Conservation (phyloP, 345 rosid species). For the Salix viminalis region DNA sequence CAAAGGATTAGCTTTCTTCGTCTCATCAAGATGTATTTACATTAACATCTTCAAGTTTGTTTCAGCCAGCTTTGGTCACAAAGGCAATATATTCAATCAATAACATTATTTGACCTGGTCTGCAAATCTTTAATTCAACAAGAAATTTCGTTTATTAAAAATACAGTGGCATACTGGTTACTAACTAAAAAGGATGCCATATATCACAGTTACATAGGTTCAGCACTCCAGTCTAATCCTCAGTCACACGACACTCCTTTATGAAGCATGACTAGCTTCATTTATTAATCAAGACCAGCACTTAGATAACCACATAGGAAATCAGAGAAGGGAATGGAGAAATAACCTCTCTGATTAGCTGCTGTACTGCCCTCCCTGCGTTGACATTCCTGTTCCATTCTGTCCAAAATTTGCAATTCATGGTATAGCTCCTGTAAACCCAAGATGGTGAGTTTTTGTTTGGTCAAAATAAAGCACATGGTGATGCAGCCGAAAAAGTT, state of each 20-base stretch:
- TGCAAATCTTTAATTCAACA: background rate
- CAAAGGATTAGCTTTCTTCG: background rate
- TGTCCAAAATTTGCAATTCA: conserved; percentile 26
- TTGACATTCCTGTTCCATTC: conserved; percentile 20
- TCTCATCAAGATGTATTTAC: background rate
- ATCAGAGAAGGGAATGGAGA: background rate
- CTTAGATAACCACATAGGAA: background rate
- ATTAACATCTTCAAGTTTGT: background rate
- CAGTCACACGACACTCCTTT: background rate
- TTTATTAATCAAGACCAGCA: background rate
- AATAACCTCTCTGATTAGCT: conserved; percentile 14
- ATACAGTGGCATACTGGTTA: background rate
- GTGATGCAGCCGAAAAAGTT: background rate
- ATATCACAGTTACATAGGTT: background rate
- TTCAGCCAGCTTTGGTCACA: background rate
- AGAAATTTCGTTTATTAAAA: background rate
- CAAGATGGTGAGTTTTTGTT: background rate
- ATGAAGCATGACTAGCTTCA: background rate
- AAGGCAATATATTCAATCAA: background rate
- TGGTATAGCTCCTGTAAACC: conserved; percentile 28
- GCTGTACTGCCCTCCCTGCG: background rate
- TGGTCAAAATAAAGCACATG: background rate
- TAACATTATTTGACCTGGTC: background rate
- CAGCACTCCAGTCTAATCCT: background rate
- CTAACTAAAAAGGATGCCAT: background rate